Conservation (phyloP, 179 eudicot species). For the Silene coronaria region DNA sequence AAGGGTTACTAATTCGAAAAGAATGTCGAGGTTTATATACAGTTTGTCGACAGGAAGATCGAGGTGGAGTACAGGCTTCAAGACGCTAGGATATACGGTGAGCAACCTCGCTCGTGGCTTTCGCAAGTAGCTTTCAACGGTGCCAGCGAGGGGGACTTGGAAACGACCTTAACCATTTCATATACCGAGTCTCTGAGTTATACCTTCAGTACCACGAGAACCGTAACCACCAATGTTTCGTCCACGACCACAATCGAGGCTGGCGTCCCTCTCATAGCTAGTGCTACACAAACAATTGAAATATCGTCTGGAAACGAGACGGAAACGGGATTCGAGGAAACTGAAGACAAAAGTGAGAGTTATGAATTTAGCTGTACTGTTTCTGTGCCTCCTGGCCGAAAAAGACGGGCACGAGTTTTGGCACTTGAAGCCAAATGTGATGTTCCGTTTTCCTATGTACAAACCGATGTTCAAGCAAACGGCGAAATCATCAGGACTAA, state of each 20-base stretch:
- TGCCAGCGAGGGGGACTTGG: not conserved
- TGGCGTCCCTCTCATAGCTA: not conserved
- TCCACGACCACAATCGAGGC: not conserved
- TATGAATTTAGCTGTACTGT: not conserved
- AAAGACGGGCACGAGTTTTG: conserved; percentile 5
- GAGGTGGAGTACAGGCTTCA: conserved; percentile 8
- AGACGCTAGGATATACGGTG: conserved; percentile 7
- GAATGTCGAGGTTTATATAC: not conserved
- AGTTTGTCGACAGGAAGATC: not conserved
- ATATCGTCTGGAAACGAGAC: not conserved
- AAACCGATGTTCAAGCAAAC: conserved; percentile 6
- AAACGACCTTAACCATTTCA: not conserved
- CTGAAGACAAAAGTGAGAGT: conserved; percentile 1
- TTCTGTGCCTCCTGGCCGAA: not conserved
- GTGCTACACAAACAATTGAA: not conserved
- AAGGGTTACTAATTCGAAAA: too few relatives aligned
- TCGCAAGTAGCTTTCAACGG: conserved; percentile 12
- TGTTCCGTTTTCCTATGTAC: not conserved
- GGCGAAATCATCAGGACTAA: not conserved
- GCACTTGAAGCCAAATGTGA: conserved; percentile 10
- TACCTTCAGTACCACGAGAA: not conserved
- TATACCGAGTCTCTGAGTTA: not conserved
- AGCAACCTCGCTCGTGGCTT: conserved; percentile 13
- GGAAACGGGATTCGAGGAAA: not conserved
- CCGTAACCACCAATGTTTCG: not conserved